These are phyloP conservation scores for Medicago lupulina DNA, from an alignment of 306 rosid species.

Conservation along the genomic window DNA sequence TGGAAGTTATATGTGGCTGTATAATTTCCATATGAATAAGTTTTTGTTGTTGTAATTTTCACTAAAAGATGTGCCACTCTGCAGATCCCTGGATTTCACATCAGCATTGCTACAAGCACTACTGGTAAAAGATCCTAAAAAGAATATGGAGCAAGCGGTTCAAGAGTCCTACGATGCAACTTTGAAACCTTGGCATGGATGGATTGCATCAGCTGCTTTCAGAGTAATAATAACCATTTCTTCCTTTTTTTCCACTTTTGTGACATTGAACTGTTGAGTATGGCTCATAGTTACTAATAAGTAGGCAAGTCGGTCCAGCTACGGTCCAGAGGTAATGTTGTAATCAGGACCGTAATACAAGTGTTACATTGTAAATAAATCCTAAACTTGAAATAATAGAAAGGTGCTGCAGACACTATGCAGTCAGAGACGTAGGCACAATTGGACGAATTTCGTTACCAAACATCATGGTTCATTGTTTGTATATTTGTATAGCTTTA, in stretches of 20 bases:
- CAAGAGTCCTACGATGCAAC: constrained; percentile 75
- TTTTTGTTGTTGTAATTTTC: constrained; percentile 13
- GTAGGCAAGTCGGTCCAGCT: not conserved
- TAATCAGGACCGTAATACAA: not conserved
- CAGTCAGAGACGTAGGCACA: not conserved
- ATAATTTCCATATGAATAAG: not conserved
- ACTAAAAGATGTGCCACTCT: constrained; percentile 18
- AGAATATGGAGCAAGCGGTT: constrained; percentile 73
- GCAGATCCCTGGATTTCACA: constrained; percentile 81
- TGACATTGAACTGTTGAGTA: constrained; percentile 4
- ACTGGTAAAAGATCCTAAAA: constrained; percentile 56
- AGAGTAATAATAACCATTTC: constrained; percentile 54
- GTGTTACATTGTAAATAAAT: not conserved
- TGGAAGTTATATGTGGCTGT: not conserved
- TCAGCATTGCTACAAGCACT: constrained; percentile 58
- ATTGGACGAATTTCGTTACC: not conserved
- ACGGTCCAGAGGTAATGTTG: not conserved
- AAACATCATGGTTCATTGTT: not conserved
- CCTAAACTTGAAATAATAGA: not conserved
- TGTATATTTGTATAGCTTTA: not conserved
- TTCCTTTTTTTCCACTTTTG: constrained; percentile 5
- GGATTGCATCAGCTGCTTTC: constrained; percentile 95
- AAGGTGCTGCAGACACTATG: not conserved
- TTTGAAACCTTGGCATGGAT: constrained; percentile 89
- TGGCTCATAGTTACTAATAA: not conserved